Evolutionary conservation across 192 early-diverging fungal species (phyloP).

Genomic region (Coemansia sp.): DNA sequence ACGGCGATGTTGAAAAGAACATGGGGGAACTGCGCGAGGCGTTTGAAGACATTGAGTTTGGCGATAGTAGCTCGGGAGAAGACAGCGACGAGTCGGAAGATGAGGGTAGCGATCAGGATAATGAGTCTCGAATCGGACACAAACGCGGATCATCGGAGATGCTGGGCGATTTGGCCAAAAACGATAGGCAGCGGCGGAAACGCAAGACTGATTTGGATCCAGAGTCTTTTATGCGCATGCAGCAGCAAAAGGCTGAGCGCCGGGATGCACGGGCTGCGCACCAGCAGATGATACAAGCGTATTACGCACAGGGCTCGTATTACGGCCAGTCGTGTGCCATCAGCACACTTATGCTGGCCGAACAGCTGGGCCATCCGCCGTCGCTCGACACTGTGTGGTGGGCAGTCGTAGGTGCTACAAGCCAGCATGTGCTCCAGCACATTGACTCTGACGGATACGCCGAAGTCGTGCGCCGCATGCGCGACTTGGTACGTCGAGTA

Average conservation of each 20-base stretch:
- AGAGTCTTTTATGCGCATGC: conserved; percentile 53
- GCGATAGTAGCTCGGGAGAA: conserved; percentile 11
- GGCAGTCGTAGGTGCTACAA: conserved; percentile 78
- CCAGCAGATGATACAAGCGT: conserved; percentile 62
- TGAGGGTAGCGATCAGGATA: conserved; percentile 9
- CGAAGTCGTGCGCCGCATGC: conserved; percentile 60
- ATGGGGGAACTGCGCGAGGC: conserved; percentile 66
- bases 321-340: conserved; percentile 74
- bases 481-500: conserved; percentile 71
- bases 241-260: conserved; percentile 27
- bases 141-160: conserved; percentile 17
- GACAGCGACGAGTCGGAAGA: conserved; percentile 8
- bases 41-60: conserved; percentile 57
- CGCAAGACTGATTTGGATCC: conserved; percentile 33
- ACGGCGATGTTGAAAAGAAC: conserved; percentile 75
- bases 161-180: not conserved
- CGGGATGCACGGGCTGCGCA: conserved; percentile 43
- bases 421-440: conserved; percentile 74
- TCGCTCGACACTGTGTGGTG: conserved; percentile 81
- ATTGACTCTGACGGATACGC: conserved; percentile 71
- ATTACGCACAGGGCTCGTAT: conserved; percentile 80
- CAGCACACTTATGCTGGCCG: conserved; percentile 70
- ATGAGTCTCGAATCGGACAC: not conserved
- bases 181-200: conserved; percentile 5
- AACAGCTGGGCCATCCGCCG: conserved; percentile 66